Base-by-base conservation (phyloP, 2,329 filamentous ascomycete species). In the Didymella lethalis region DNA sequence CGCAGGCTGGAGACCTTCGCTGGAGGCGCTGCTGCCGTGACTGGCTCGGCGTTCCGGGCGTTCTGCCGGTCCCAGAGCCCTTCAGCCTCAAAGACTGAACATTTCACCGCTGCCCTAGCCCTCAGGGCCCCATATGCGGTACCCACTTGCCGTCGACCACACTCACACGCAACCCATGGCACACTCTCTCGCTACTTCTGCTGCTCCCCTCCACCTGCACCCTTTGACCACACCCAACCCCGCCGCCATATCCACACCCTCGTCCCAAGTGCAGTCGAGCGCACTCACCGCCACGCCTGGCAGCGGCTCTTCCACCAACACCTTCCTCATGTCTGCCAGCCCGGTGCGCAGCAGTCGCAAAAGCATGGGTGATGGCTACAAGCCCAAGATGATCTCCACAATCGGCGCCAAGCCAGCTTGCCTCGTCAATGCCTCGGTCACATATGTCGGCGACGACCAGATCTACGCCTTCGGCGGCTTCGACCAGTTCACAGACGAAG, bases 391-490 rank as follows among this genome's bases (percentile, higher is more conserved):
- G 61, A 94, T 83, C 65, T 82, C 81, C 32, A 83, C 82, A 11
- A 78, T 84, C 49, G 82, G 82, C 57, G 81, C 82, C 78, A 87
- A 93, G 66, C 95, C 95, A 36, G 93, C 95, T 34, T 98, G 94
- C 74, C 84, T 99, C 48, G 94, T 99, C 67, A 99, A 99, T 82
- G 95, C 95, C 51, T 98, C 95, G 0, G 94, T 98, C 61, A 99
- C 95, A n/a, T 97, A 97, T 77, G 97, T 95, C 72, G 93, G 93
- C 59, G 95, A 97, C 79, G 95, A 98, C 76, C 89, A 95, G 78
- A 98, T 99, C 69, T 98, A 96, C 78, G 95, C 94, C 11, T 99
- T 99, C 82, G 95, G 95, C 43, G 95, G 95, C 18, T 99, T 99
- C 73, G 95, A 99, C 75, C 94, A 98, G 78, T 98, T 97, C 75